Evolutionary conservation across 495 filamentous ascomycete genomes (phyloP).

Genomic region (Aspergillus haitiensis): DNA sequence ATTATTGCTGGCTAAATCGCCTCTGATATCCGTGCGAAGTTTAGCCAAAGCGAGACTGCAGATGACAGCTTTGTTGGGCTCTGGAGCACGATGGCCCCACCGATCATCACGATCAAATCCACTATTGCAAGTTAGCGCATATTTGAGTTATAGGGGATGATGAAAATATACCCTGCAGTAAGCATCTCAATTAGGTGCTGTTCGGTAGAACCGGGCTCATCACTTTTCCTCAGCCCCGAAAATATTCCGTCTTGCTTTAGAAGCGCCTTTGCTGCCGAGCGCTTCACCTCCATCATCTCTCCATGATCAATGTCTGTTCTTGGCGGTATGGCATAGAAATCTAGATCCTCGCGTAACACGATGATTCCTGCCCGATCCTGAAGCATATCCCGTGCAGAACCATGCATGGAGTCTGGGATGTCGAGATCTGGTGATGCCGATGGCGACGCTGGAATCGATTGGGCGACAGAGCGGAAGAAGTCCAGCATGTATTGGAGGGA

Average conservation of each 20-base stretch:
- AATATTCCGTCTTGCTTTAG: conserved; percentile 95
- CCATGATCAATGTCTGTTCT: conserved; percentile 75
- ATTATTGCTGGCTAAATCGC: conserved; percentile 73
- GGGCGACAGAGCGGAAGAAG: conserved; percentile 94
- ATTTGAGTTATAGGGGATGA: not conserved
- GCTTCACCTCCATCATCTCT: conserved; percentile 96
- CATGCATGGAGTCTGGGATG: conserved; percentile 65
- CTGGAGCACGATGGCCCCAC: conserved; percentile 94
- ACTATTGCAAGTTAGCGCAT: conserved; percentile 48
- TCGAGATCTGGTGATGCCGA: conserved; percentile 64
- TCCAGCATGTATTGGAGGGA: conserved; percentile 99
- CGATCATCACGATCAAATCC: conserved; percentile 93
- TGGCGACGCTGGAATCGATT: conserved; percentile 77
- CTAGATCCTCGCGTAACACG: conserved; percentile 91
- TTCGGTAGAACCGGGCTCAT: conserved; percentile 93
- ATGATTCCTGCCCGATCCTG: conserved; percentile 95
- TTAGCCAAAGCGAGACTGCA: conserved; percentile 93
- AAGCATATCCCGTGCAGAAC: conserved; percentile 72
- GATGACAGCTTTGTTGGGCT: conserved; percentile 97
- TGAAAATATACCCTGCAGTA: conserved; percentile 79
- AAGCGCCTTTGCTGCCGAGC: conserved; percentile 82
- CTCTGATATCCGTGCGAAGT: conserved; percentile 85
- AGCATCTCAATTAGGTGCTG: conserved; percentile 99
- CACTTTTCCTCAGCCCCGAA: conserved; percentile 88
- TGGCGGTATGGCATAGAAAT: conserved; percentile 98